Evolutionary conservation across 495 filamentous ascomycete genomes (phyloP).

Genomic region (Penicillium coprophilum): DNA sequence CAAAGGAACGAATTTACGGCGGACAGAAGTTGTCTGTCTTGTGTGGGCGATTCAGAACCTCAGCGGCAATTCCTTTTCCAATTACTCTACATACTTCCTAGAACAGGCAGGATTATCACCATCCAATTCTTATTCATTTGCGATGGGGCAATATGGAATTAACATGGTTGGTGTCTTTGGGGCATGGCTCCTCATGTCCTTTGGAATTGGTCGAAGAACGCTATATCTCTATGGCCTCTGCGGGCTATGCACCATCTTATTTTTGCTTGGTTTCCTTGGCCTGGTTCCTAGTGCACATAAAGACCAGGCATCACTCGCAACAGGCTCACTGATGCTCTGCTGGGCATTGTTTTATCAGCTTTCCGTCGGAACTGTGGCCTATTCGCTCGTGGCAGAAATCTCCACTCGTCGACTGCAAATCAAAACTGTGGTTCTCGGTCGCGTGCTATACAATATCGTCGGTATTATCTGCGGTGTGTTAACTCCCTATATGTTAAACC

Average conservation of each 20-base stretch:
- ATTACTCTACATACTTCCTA: background rate
- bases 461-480: conserved; percentile 4
- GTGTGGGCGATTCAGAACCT: background rate
- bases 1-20: background rate
- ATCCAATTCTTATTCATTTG: background rate
- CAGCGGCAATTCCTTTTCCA: background rate
- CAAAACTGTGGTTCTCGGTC: conserved; percentile 60
- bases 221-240: background rate
- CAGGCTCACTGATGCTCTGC: background rate
- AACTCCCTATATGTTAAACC: background rate
- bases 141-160: background rate
- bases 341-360: conserved; percentile 49
- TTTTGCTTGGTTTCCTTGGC: background rate
- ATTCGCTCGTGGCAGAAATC: conserved; percentile 64
- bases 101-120: background rate
- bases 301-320: background rate
- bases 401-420: conserved; percentile 61
- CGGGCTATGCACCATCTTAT: background rate
- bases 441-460: conserved; percentile 55
- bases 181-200: background rate
- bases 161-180: background rate
- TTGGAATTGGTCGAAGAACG: background rate
- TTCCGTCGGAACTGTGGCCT: conserved; percentile 65
- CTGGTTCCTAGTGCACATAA: background rate
- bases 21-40: background rate